Evolutionary conservation across 495 filamentous ascomycete species (phyloP).

Genomic region (Podospora fimiseda): DNA sequence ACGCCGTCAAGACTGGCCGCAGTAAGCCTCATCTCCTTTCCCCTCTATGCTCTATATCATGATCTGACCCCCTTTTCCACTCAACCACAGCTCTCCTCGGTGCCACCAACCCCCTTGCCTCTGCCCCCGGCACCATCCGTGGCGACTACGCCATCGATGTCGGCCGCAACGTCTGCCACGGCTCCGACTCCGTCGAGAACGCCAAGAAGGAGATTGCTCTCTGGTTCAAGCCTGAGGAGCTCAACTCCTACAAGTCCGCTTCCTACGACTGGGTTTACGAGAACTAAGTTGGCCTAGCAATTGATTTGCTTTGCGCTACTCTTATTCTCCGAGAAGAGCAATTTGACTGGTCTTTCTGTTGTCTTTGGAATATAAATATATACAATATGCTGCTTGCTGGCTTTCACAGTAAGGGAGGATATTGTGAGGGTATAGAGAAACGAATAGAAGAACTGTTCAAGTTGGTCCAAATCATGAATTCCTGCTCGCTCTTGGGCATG

Average conservation of each 20-base stretch:
- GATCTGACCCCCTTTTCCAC: constrained; percentile 34
- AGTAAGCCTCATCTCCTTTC: too few relatives aligned
- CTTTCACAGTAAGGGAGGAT: too few relatives aligned
- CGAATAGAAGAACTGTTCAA: too few relatives aligned
- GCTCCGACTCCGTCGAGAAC: constrained; percentile 94
- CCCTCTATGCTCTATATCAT: constrained; percentile 3
- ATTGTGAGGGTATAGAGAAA: too few relatives aligned
- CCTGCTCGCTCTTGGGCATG: too few relatives aligned
- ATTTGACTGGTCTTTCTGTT: background rate
- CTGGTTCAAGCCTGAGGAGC: constrained; percentile 86
- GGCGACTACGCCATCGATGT: constrained; percentile 67
- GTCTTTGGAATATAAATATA: background rate
- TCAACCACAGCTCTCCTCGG: constrained; percentile 91
- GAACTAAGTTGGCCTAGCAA: constrained; percentile 38
- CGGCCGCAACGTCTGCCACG: constrained; percentile 99
- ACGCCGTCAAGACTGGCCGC: constrained; percentile 97
- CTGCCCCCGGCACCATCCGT: constrained; percentile 93
- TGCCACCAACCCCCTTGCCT: constrained; percentile 95
- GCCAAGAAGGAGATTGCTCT: constrained; percentile 99
- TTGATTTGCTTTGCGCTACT: too few relatives aligned
- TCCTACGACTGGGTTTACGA: constrained; percentile 93
- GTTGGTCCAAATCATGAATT: too few relatives aligned
- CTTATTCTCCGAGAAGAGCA: background rate
- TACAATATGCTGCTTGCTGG: too few relatives aligned
- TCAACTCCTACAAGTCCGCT: constrained; percentile 71